These are phyloP conservation scores for Iris macrosiphon DNA, from an alignment of 106 monocot species.

Conservation along the genomic window DNA sequence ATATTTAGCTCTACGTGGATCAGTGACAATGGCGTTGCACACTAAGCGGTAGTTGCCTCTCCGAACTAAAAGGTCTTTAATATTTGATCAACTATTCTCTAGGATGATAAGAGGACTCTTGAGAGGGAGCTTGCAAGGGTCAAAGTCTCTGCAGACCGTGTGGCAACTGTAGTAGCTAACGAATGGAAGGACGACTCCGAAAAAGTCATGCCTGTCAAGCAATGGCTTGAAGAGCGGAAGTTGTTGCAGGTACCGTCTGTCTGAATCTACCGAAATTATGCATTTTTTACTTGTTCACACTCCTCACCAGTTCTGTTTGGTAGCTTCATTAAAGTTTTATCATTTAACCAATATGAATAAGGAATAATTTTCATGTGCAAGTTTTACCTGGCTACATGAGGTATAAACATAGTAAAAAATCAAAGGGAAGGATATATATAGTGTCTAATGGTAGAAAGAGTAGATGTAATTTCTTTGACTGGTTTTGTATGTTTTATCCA, in stretches of 20 bases:
- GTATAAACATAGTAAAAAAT: neutral
- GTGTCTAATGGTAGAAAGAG: too few relatives aligned
- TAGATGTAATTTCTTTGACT: too few relatives aligned
- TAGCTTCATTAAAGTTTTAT: neutral
- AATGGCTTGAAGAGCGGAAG: conserved; percentile 68
- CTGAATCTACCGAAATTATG: neutral
- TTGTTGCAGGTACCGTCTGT: conserved; percentile 40
- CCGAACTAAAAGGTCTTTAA: too few relatives aligned
- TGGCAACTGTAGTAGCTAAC: conserved; percentile 45
- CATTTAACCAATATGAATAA: neutral
- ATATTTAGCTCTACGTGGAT: too few relatives aligned
- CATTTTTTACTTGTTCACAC: neutral
- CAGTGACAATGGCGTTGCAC: too few relatives aligned
- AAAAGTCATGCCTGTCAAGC: conserved; percentile 56
- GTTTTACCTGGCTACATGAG: too few relatives aligned
- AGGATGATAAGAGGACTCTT: conserved; percentile 65
- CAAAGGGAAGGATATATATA: too few relatives aligned
- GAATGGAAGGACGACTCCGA: conserved; percentile 63
- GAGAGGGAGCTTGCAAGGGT: conserved; percentile 60
- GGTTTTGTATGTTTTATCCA: too few relatives aligned
- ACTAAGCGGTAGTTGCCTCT: too few relatives aligned
- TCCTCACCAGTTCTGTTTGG: neutral
- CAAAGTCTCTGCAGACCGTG: conserved; percentile 47
- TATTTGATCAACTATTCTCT: neutral
- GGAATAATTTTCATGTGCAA: neutral